A percentile compares a stretch with the other conserved stretches of the same genome.
Conservation (phyloP, 352 stramenopile genomes). For the Pythium volutum region DNA sequence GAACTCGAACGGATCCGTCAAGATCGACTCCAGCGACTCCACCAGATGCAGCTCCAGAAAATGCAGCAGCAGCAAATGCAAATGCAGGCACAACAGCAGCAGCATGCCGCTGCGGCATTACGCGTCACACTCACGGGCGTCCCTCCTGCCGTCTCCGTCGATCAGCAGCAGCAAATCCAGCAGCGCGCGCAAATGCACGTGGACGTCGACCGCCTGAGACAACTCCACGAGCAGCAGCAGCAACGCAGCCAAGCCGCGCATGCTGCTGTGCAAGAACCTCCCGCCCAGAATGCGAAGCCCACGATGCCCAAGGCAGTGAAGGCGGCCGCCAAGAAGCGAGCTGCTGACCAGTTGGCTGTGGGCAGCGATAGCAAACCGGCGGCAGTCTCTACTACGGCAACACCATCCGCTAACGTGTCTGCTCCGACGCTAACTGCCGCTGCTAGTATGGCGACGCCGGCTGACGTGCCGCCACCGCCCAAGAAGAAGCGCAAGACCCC, state of each 20-base stretch:
- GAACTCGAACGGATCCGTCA: constrained; percentile 46
- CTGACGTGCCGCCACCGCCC: constrained; percentile 7
- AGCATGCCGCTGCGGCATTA: constrained; percentile 7
- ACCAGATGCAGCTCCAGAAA: constrained; percentile 49
- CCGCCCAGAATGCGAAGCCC: neutral
- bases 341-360: neutral
- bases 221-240: constrained; percentile 35
- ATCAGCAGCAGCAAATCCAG: constrained; percentile 33
- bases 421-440: constrained; percentile 8
- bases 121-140: constrained; percentile 33
- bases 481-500: constrained; percentile 41
- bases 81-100: constrained; percentile 16
- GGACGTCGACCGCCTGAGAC: constrained; percentile 45
- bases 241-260: constrained; percentile 37
- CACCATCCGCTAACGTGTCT: neutral
- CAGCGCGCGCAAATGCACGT: constrained; percentile 40
- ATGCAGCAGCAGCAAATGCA: constrained; percentile 26
- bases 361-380: neutral
- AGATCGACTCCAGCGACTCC: constrained; percentile 48
- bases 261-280: constrained; percentile 18
- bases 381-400: neutral
- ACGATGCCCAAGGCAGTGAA: constrained; percentile 14
- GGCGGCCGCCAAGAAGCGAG: constrained; percentile 17
- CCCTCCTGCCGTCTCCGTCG: neutral
- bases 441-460: no score